phyloP scores from a whole-genome alignment of 495 filamentous ascomycete species.

The Bacidia gigantensis region DNA sequence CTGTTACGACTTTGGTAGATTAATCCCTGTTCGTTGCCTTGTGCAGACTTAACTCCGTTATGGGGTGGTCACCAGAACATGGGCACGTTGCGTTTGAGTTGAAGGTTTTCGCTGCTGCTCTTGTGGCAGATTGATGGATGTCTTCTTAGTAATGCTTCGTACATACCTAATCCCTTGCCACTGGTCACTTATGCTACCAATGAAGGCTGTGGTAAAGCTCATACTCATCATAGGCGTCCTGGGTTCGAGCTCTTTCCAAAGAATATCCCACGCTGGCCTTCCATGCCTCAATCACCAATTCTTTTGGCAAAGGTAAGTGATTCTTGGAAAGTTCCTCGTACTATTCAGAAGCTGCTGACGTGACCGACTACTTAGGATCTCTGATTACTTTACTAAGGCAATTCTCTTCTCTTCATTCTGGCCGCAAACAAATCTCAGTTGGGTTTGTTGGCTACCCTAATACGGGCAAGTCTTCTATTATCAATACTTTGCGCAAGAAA shows the following conservation, averaged over 20 bases:
- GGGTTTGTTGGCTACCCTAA: conserved; percentile 83
- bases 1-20: conserved; percentile 99
- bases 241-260: conserved; percentile 68
- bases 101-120: conserved; percentile 45
- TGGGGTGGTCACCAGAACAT: conserved; percentile 51
- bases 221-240: conserved; percentile 52
- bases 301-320: conserved; percentile 56
- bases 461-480: conserved; percentile 78
- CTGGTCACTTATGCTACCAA: conserved; percentile 5
- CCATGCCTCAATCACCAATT: conserved; percentile 83
- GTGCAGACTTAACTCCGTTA: conserved; percentile 69
- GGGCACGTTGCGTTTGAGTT: conserved; percentile 77
- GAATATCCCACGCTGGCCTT: conserved; percentile 90
- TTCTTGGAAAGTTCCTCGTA: not conserved
- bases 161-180: conserved; percentile 42
- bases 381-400: conserved; percentile 29
- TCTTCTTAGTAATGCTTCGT: conserved; percentile 98
- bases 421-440: conserved; percentile 83
- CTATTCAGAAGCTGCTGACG: not conserved
- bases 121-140: conserved; percentile 43
- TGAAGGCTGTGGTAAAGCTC: conserved; percentile 29
- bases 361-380: not conserved
- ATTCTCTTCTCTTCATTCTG: conserved; percentile 80
- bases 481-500: conserved; percentile 85
- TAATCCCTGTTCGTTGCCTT: conserved; percentile 52